These are phyloP conservation scores for Lactarius psammicola DNA, from an alignment of 768 basidiomycete genomes.

Conservation along the genomic window DNA sequence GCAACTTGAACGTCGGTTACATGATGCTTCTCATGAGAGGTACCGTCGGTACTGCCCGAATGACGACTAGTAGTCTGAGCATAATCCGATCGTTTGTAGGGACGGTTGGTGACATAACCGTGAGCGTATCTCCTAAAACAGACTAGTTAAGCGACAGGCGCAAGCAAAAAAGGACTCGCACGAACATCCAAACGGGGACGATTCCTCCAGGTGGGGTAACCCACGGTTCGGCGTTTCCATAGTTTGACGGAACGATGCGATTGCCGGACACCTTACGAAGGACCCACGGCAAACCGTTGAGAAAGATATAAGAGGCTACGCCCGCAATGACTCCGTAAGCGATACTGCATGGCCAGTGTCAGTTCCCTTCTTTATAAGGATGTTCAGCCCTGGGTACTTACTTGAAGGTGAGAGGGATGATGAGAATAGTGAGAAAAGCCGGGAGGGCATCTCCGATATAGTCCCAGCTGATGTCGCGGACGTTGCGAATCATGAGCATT, in stretches of 20 bases:
- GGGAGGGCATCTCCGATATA: constrained; percentile 84
- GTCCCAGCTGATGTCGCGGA: constrained; percentile 87
- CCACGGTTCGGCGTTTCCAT: constrained; percentile 67
- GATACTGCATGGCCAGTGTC: constrained; percentile 49
- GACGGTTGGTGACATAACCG: constrained; percentile 6
- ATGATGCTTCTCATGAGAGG: too few relatives aligned
- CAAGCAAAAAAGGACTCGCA: not conserved
- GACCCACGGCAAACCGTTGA: constrained; percentile 67
- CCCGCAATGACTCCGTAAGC: constrained; percentile 89
- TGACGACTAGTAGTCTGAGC: not conserved
- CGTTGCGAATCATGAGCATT: constrained; percentile 81
- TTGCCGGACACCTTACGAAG: constrained; percentile 55
- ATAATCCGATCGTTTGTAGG: not conserved
- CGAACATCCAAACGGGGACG: constrained; percentile 65
- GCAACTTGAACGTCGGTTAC: too few relatives aligned
- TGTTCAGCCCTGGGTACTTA: constrained; percentile 38
- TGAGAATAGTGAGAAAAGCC: constrained; percentile 77
- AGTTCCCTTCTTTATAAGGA: constrained; percentile 7
- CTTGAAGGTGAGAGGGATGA: constrained; percentile 81
- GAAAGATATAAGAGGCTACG: constrained; percentile 61
- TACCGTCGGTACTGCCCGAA: not conserved
- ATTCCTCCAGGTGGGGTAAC: constrained; percentile 68
- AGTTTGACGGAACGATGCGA: constrained; percentile 62
- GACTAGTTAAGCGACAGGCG: not conserved
- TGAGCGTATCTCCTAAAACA: constrained; percentile 1